phyloP scores from a whole-genome alignment of 345 rosid genomes.

The Firmiana major region DNA sequence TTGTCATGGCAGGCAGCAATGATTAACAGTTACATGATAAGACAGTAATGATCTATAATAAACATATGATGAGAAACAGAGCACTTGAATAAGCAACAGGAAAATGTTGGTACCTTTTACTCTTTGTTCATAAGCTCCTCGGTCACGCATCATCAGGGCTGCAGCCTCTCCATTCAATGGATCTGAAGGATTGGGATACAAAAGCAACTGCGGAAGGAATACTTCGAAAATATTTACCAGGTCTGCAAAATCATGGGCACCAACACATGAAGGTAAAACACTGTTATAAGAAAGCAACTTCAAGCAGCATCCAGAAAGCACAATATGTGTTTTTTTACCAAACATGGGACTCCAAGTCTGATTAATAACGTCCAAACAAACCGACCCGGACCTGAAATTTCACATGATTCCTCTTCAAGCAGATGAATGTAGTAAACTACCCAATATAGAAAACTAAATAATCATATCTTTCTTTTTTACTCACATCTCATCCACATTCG shows the following conservation, averaged over 20 bases:
- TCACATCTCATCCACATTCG: slow-evolving; percentile 98
- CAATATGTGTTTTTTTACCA: slow-evolving; percentile 33
- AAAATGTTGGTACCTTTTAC: slow-evolving; percentile 61
- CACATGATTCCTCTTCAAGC: not conserved
- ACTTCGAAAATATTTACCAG: slow-evolving; percentile 94
- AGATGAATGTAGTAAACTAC: no score
- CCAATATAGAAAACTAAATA: not conserved
- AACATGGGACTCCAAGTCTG: slow-evolving; percentile 99
- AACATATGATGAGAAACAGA: no score
- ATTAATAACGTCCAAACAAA: slow-evolving; percentile 95
- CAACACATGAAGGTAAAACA: no score
- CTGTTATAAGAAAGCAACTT: not conserved
- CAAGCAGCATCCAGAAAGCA: no score
- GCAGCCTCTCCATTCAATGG: slow-evolving; percentile 99
- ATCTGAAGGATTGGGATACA: slow-evolving; percentile 95
- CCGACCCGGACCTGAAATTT: slow-evolving; percentile 87
- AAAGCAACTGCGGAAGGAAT: slow-evolving; percentile 95
- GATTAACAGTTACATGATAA: no score
- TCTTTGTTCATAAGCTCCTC: slow-evolving; percentile 66
- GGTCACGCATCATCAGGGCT: slow-evolving; percentile 93
- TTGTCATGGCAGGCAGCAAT: no score
- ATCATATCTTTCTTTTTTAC: slow-evolving; percentile 14
- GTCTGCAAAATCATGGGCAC: slow-evolving; percentile 43
- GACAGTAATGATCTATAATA: no score
- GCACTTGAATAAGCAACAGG: no score